phyloP scores from a whole-genome alignment of 2,329 filamentous ascomycete species.

The Paracoccidioides lutzii region DNA sequence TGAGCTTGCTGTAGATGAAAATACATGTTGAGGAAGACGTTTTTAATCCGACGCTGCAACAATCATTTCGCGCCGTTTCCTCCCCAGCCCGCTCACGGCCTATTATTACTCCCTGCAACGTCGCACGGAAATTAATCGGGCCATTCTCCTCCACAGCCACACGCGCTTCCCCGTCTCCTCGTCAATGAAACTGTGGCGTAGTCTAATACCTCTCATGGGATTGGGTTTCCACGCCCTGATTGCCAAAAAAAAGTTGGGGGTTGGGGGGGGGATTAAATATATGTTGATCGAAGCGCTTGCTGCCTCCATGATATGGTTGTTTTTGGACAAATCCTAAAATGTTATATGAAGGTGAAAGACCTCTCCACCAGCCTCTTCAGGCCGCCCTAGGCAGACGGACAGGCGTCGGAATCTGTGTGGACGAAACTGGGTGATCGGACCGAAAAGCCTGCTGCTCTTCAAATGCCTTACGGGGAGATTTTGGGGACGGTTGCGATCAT shows the following conservation, averaged over 20 bases:
- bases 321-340: not conserved
- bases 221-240: not conserved
- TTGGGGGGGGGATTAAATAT: not conserved
- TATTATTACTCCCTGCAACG: not conserved
- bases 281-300: conserved; percentile 1
- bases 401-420: not conserved
- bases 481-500: not conserved
- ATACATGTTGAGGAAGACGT: not conserved
- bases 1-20: not conserved
- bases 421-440: not conserved
- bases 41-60: not conserved
- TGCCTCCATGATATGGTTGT: conserved; percentile 1
- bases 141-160: conserved; percentile 1
- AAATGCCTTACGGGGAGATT: not conserved
- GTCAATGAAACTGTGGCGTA: not conserved
- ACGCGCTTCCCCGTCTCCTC: not conserved
- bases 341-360: not conserved
- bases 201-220: conserved; percentile 1
- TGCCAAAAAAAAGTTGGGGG: not conserved
- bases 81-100: not conserved
- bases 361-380: conserved; percentile 1
- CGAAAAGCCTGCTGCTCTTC: not conserved
- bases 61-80: not conserved
- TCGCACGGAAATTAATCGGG: not conserved
- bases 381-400: not conserved